Conservation (phyloP, 2,329 filamentous ascomycete genomes). For the Pestalotiopsis sp. region DNA sequence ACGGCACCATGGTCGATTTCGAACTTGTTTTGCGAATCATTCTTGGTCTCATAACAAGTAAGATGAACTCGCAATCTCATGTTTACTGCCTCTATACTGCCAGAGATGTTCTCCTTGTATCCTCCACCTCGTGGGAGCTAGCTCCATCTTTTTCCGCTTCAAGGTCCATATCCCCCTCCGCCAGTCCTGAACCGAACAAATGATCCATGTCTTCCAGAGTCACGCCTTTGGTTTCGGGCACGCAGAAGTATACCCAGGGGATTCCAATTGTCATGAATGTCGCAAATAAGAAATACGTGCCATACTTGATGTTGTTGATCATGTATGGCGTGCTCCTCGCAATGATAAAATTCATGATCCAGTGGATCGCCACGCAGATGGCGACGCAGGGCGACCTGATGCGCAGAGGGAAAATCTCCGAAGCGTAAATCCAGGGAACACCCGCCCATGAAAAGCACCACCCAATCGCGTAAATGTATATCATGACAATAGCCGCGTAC, state of each 20-base stretch:
- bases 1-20: too few relatives aligned
- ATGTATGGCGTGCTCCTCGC: constrained; percentile 29
- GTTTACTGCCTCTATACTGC: not conserved
- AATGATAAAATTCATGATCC: constrained; percentile 30
- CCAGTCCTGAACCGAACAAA: constrained; percentile 29
- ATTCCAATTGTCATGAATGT: constrained; percentile 38
- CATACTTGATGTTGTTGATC: constrained; percentile 34
- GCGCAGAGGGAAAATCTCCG: constrained; percentile 27
- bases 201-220: constrained; percentile 45
- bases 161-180: too few relatives aligned
- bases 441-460: constrained; percentile 28
- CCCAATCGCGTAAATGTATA: constrained; percentile 25
- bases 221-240: constrained; percentile 47
- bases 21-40: accelerated
- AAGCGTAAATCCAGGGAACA: constrained; percentile 28
- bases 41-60: too few relatives aligned
- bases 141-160: not conserved
- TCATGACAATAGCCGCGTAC: constrained; percentile 21
- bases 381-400: constrained; percentile 25
- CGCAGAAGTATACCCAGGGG: constrained; percentile 42
- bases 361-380: constrained; percentile 27
- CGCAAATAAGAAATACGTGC: constrained; percentile 49
- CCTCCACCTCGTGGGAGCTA: not conserved
- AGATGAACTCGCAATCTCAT: too few relatives aligned
- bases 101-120: not conserved